phyloP scores from a whole-genome alignment of 73 alveolate genomes.

The Tetrahymena elliotti region DNA sequence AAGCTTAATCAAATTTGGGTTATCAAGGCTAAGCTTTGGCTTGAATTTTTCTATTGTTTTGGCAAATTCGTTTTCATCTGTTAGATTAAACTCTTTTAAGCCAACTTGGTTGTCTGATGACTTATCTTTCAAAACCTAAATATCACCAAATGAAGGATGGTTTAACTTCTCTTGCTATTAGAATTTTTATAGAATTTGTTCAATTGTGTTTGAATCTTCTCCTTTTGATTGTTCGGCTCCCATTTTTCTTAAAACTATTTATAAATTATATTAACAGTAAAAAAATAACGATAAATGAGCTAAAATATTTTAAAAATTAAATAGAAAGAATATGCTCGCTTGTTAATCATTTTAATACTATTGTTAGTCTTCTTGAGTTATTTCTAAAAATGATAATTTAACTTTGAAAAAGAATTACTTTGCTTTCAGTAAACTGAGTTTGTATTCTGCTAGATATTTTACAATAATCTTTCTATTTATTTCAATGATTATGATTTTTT shows the following conservation, averaged over 20 bases:
- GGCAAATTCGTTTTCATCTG: not conserved
- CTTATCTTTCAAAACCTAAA: not conserved
- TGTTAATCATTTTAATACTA: not conserved
- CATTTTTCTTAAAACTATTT: not conserved
- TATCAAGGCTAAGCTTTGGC: not conserved
- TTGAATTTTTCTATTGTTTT: not conserved
- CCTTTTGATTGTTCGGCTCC: conserved; percentile 3
- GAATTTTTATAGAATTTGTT: not conserved
- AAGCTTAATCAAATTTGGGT: not conserved
- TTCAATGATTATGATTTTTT: not conserved
- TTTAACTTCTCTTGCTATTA: not conserved
- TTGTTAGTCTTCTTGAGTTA: not conserved
- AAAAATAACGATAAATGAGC: not conserved
- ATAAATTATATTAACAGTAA: not conserved
- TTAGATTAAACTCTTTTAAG: not conserved
- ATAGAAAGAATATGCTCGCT: not conserved
- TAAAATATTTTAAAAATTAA: too few species aligned
- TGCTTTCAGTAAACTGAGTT: not conserved
- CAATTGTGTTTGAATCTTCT: not conserved
- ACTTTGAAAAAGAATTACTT: not conserved
- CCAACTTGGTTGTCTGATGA: not conserved
- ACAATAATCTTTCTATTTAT: not conserved
- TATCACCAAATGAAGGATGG: not conserved
- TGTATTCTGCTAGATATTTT: not conserved
- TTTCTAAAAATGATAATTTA: not conserved